Conservation (phyloP, 1,284 basidiomycete species). For the Cutaneotrichosporon cavernicola region DNA sequence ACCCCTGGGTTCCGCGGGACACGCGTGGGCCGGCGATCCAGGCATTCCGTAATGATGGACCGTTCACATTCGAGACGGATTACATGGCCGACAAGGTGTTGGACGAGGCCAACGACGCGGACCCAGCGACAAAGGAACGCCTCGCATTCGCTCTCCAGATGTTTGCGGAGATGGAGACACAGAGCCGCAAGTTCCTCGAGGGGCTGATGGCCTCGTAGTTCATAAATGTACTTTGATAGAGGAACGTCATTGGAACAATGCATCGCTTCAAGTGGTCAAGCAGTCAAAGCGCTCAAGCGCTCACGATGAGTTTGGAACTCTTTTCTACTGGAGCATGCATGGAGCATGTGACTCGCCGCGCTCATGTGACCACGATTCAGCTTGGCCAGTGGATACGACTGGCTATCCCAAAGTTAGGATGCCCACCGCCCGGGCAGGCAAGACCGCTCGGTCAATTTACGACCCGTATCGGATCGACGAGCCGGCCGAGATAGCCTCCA, state of each 20-base stretch:
- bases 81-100: conserved; percentile 27
- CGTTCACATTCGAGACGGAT: conserved; percentile 17
- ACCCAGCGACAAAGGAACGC: conserved; percentile 20
- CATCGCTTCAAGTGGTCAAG: background rate
- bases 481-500: background rate
- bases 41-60: conserved; percentile 12
- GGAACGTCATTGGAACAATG: no score
- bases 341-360: background rate
- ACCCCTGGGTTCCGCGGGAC: conserved; percentile 21
- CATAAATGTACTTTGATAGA: no score
- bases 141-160: conserved; percentile 20
- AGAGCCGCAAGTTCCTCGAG: conserved; percentile 22
- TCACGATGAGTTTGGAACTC: no score
- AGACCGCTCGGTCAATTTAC: conserved; percentile 5
- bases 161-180: conserved; percentile 21
- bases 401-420: background rate
- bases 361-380: no score
- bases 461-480: background rate
- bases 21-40: conserved; percentile 17
- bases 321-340: no score
- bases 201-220: conserved; percentile 10
- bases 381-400: background rate
- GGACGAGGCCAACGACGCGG: conserved; percentile 28
- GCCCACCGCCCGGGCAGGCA: background rate
- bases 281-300: no score